Conservation (phyloP, 2,329 filamentous ascomycete genomes). For the Cladophialophora psammophila region DNA sequence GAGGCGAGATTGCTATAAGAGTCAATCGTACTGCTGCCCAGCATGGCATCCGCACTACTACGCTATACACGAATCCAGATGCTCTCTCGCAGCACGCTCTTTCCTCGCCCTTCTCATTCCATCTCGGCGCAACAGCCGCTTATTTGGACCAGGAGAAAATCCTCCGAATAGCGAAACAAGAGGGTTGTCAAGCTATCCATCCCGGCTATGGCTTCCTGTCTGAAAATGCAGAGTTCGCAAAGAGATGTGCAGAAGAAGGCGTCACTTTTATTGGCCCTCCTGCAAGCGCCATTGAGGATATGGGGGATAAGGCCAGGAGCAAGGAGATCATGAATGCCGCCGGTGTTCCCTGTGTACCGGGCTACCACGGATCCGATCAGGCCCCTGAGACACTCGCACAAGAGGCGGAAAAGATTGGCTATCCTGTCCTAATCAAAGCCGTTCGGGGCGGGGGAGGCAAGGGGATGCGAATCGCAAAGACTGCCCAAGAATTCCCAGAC, state of each 20-base stretch:
- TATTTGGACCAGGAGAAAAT: slow-evolving; percentile 96
- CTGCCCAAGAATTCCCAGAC: slow-evolving; percentile 64
- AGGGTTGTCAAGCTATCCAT: slow-evolving; percentile 89
- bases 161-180: slow-evolving; percentile 82
- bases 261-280: slow-evolving; percentile 95
- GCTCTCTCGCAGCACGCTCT: slow-evolving; percentile 85
- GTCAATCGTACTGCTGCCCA: slow-evolving; percentile 87
- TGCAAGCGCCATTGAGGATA: slow-evolving; percentile 74
- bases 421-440: slow-evolving; percentile 70
- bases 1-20: slow-evolving; percentile 94
- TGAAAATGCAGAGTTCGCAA: slow-evolving; percentile 90
- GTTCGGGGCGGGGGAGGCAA: slow-evolving; percentile 73
- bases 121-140: slow-evolving; percentile 80
- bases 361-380: slow-evolving; percentile 90
- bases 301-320: slow-evolving; percentile 91
- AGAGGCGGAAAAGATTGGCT: slow-evolving; percentile 76
- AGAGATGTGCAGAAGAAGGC: slow-evolving; percentile 85
- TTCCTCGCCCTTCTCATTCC: slow-evolving; percentile 81
- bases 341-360: slow-evolving; percentile 95
- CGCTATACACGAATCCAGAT: slow-evolving; percentile 93
- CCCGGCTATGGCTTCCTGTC: slow-evolving; percentile 87
- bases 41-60: slow-evolving; percentile 91
- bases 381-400: slow-evolving; percentile 66
- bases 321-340: slow-evolving; percentile 97
- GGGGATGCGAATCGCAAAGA: slow-evolving; percentile 70